Conservation (phyloP, 106 monocot genomes). For the Phalaenopsis aphrodite region DNA sequence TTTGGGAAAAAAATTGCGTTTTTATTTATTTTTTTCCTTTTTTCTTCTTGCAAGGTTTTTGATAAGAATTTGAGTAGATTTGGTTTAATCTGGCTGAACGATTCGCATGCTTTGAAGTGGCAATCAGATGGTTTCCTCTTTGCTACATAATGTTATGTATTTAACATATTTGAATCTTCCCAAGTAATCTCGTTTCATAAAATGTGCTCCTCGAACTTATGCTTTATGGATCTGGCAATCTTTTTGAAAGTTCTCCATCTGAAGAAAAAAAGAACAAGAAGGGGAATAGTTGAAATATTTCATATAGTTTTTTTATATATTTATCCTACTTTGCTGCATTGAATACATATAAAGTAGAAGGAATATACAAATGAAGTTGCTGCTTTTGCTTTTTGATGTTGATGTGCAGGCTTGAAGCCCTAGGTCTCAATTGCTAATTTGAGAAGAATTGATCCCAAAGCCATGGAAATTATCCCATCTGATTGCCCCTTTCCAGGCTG, state of each 20-base stretch:
- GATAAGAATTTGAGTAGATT: not conserved
- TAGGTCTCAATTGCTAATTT: not conserved
- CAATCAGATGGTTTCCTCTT: not conserved
- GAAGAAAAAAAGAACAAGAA: not conserved
- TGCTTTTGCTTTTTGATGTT: not conserved
- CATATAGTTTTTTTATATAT: not conserved
- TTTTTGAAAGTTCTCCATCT: not conserved
- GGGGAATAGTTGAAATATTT: not conserved
- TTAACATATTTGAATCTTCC: not conserved
- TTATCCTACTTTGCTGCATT: no score
- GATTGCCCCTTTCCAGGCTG: slow-evolving; percentile 93
- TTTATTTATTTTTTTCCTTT: not conserved
- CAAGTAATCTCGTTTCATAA: not conserved
- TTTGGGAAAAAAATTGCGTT: not conserved
- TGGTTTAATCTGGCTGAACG: not conserved
- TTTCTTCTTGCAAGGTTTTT: not conserved
- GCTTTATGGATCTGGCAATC: not conserved
- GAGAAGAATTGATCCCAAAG: not conserved
- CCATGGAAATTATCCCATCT: slow-evolving; percentile 68
- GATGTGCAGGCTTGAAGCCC: not conserved
- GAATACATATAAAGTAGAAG: not conserved
- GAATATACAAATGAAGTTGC: not conserved
- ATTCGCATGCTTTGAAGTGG: not conserved
- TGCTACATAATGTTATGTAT: not conserved
- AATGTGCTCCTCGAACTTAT: not conserved